A percentile compares a stretch with the other conserved stretches of the same genome.
phyloP scores from a whole-genome alignment of 768 basidiomycete species.

The Favolaschia claudopus region DNA sequence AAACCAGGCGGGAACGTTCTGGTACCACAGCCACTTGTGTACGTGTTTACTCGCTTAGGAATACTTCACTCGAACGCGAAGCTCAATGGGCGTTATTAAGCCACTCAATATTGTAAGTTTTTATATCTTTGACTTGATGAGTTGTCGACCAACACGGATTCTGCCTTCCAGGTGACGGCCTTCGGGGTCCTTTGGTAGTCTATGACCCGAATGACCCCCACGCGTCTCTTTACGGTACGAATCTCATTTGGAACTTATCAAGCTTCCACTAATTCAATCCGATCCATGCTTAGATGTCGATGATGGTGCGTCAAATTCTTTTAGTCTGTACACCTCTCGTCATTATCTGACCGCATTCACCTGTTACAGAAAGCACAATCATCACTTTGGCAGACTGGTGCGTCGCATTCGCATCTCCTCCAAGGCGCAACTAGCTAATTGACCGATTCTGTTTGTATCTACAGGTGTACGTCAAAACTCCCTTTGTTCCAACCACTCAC shows the following conservation, averaged over 20 bases:
- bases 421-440: too few species aligned
- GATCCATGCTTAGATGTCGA: constrained; percentile 44
- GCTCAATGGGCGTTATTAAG: too few species aligned
- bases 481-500: constrained; percentile 4
- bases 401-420: too few species aligned
- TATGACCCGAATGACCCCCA: constrained; percentile 25
- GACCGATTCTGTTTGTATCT: too few species aligned
- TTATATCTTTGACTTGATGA: constrained; percentile 46
- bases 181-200: constrained; percentile 50
- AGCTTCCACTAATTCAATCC: background rate
- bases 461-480: background rate
- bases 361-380: constrained; percentile 27
- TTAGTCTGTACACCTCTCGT: background rate
- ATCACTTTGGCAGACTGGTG: constrained; percentile 39
- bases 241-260: background rate
- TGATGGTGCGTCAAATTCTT: constrained; percentile 41
- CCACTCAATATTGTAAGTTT: too few species aligned
- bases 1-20: background rate
- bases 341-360: background rate
- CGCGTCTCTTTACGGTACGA: background rate
- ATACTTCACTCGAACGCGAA: too few species aligned
- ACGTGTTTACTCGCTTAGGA: background rate
- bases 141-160: background rate
- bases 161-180: constrained; percentile 42
- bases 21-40: background rate